phyloP scores from a whole-genome alignment of 139 green algal genomes.

The Chlamydomonas urium region DNA sequence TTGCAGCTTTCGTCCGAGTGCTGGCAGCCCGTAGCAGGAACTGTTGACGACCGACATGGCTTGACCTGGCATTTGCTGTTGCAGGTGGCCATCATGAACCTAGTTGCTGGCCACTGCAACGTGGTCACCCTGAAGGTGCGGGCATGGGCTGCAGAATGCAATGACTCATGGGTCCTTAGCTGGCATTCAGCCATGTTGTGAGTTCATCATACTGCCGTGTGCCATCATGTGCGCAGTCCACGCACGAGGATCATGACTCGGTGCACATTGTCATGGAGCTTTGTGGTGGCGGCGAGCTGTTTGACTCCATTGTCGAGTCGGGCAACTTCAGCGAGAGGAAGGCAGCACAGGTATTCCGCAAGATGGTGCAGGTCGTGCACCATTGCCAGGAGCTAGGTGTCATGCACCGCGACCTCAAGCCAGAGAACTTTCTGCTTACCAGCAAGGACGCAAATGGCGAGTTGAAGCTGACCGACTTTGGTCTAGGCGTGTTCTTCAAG shows the following conservation, averaged over 20 bases:
- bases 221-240: conserved; percentile 24
- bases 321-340: conserved; percentile 74
- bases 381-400: conserved; percentile 93
- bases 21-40: too few relatives aligned
- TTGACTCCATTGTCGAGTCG: conserved; percentile 88
- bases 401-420: conserved; percentile 80
- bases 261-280: conserved; percentile 92
- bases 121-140: conserved; percentile 66
- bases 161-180: too few relatives aligned
- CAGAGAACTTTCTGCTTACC: conserved; percentile 96
- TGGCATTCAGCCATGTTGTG: background rate
- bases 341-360: conserved; percentile 65
- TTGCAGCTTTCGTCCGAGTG: too few relatives aligned
- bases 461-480: conserved; percentile 82
- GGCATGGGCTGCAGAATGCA: too few relatives aligned
- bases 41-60: too few relatives aligned
- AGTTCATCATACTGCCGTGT: background rate
- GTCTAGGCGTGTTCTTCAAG: conserved; percentile 80
- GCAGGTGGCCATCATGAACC: conserved; percentile 73
- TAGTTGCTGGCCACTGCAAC: conserved; percentile 64
- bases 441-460: conserved; percentile 50
- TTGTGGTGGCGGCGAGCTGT: conserved; percentile 84
- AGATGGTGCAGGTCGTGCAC: conserved; percentile 89
- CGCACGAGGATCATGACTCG: conserved; percentile 77
- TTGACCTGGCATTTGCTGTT: too few relatives aligned